Conservation (phyloP, 768 basidiomycete species). For the Kwoniella newhampshirensis region DNA sequence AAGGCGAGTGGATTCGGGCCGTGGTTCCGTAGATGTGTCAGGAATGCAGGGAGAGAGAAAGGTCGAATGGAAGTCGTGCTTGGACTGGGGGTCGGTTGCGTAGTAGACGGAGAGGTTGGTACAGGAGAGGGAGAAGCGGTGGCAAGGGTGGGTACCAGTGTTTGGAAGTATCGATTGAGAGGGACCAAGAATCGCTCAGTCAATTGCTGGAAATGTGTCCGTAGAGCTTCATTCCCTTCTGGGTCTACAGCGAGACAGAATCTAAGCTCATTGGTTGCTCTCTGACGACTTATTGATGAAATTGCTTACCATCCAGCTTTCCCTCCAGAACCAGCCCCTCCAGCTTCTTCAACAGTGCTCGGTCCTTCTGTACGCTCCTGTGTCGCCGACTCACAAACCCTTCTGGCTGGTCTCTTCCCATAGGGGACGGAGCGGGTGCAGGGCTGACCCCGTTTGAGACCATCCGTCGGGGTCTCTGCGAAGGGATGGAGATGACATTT, state of each 20-base stretch:
- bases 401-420: constrained; percentile 35
- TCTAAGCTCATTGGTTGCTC: neutral
- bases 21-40: constrained; percentile 44
- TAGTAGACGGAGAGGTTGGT: neutral
- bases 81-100: constrained; percentile 4
- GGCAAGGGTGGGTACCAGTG: constrained; percentile 38
- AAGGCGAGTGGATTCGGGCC: constrained; percentile 52
- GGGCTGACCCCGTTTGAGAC: constrained; percentile 17
- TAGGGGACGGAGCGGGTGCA: constrained; percentile 13
- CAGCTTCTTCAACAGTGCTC: constrained; percentile 67
- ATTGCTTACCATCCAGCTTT: constrained; percentile 46
- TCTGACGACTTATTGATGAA: no score
- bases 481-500: constrained; percentile 50
- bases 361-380: constrained; percentile 82
- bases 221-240: constrained; percentile 62
- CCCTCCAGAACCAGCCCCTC: constrained; percentile 57
- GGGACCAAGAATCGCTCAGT: constrained; percentile 85
- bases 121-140: constrained; percentile 2
- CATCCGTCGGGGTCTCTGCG: constrained; percentile 16
- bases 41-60: constrained; percentile 49
- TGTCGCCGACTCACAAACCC: constrained; percentile 60
- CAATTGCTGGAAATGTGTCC: constrained; percentile 78
- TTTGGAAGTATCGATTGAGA: constrained; percentile 76
- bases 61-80: constrained; percentile 36
- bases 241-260: constrained; percentile 55